A percentile compares a stretch with the other conserved stretches of the same genome.
Evolutionary conservation across 305 asterid species (phyloP).

Genomic region (Fraxinus sp.): DNA sequence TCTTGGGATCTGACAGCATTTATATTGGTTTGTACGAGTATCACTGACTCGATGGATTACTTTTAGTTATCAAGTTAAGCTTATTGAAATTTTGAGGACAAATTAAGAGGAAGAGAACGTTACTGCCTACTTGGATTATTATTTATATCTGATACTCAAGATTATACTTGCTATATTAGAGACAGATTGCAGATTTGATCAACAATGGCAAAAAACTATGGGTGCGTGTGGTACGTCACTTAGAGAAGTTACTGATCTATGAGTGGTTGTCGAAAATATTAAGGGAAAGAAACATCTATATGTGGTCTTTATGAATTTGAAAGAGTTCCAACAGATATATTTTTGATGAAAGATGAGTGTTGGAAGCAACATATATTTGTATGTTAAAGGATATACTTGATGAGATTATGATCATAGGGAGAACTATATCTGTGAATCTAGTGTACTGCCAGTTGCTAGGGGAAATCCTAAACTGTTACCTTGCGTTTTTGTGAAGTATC

Average conservation of each 20-base stretch:
- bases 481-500: not conserved
- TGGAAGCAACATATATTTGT: not conserved
- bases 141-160: not conserved
- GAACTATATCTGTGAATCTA: not conserved
- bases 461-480: not conserved
- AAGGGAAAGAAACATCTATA: not conserved
- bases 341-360: not conserved
- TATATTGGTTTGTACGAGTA: not conserved
- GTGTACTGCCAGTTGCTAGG: not conserved
- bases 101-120: not conserved
- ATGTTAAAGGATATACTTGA: not conserved
- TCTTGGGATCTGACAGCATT: not conserved
- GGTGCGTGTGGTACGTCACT: not conserved
- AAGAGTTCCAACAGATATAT: not conserved
- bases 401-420: not conserved
- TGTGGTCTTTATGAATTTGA: not conserved
- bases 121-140: not conserved
- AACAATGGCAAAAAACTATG: not conserved
- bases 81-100: not conserved
- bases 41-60: not conserved
- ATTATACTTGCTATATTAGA: not conserved
- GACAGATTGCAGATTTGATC: not conserved
- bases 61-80: not conserved
- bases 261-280: conserved; percentile 2
- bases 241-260: not conserved